A percentile compares a stretch with the other conserved stretches of the same genome.
Conservation (phyloP, 305 asterid species). For the Nicotiana rustica region DNA sequence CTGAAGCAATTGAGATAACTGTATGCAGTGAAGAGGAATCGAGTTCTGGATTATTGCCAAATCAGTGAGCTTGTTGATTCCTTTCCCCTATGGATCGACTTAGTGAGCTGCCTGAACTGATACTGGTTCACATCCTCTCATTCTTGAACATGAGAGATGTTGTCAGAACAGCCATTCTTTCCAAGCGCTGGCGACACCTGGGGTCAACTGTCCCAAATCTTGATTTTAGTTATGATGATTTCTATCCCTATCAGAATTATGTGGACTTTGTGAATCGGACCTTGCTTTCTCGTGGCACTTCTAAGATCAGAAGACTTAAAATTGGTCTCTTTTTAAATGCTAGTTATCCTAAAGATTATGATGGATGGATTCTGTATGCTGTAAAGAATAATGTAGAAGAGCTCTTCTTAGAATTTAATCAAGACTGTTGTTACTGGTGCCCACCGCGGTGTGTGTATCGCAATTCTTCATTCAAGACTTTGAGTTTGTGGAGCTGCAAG, state of each 20-base stretch:
- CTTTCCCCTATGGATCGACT: conserved; percentile 32
- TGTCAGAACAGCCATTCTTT: conserved; percentile 32
- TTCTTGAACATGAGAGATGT: conserved; percentile 25
- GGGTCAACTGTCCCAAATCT: conserved; percentile 9
- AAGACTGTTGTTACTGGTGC: not conserved
- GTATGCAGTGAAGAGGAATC: not conserved
- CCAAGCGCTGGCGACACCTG: conserved; percentile 29
- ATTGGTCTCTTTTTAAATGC: not conserved
- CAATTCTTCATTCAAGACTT: not conserved
- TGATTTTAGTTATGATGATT: not conserved
- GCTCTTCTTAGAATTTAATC: not conserved
- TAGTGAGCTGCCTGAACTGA: conserved; percentile 23
- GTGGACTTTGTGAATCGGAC: conserved; percentile 16
- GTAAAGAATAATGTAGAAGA: conserved; percentile 18
- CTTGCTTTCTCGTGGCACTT: conserved; percentile 26
- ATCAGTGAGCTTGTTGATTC: not conserved
- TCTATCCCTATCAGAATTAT: not conserved
- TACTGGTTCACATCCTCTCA: conserved; percentile 29
- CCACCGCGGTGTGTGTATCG: conserved; percentile 2
- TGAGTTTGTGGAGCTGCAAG: conserved; percentile 15
- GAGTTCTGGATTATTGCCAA: not conserved
- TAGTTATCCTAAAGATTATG: not conserved
- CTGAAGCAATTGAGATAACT: not conserved
- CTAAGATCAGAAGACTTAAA: not conserved
- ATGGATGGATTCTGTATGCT: conserved; percentile 30